Percentiles rank a stretch among this genome's conserved stretches.
These are phyloP conservation scores for Yamadazyma atmosphaerica DNA, from an alignment of 1,139 yeast genomes.

Conservation along the genomic window DNA sequence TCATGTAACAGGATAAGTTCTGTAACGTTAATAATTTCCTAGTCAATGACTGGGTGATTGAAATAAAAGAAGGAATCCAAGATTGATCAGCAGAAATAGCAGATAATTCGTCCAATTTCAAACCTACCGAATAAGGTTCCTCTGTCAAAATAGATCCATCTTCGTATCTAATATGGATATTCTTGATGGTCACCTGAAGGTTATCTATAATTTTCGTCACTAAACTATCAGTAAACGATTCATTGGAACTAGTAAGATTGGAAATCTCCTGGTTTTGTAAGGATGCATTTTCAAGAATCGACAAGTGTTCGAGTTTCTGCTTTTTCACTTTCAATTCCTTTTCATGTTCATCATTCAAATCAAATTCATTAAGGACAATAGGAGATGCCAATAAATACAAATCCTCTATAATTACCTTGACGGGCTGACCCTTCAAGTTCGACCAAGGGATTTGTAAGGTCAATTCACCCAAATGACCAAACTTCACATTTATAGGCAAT, in stretches of 20 bases:
- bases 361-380: conserved; percentile 49
- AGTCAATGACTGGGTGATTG: conserved; percentile 66
- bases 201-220: conserved; percentile 91
- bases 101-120: conserved; percentile 81
- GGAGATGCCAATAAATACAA: conserved; percentile 85
- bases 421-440: conserved; percentile 89
- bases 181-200: conserved; percentile 86
- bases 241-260: conserved; percentile 54
- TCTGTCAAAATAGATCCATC: conserved; percentile 70
- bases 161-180: conserved; percentile 90
- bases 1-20: conserved; percentile 81
- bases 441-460: conserved; percentile 97
- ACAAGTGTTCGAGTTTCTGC: conserved; percentile 69
- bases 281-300: conserved; percentile 51
- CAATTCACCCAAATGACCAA: conserved; percentile 88
- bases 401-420: conserved; percentile 84
- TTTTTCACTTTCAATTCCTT: conserved; percentile 68
- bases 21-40: conserved; percentile 77
- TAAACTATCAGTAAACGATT: conserved; percentile 82
- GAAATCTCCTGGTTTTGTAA: conserved; percentile 40
- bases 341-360: conserved; percentile 63
- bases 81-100: conserved; percentile 85
- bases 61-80: conserved; percentile 86
- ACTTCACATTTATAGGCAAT: conserved; percentile 84
- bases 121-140: conserved; percentile 78